A percentile compares a stretch with the other conserved stretches of the same genome.
These are phyloP conservation scores for Anthracocystis setariae DNA, from an alignment of 1,284 basidiomycete species.

Conservation along the genomic window DNA sequence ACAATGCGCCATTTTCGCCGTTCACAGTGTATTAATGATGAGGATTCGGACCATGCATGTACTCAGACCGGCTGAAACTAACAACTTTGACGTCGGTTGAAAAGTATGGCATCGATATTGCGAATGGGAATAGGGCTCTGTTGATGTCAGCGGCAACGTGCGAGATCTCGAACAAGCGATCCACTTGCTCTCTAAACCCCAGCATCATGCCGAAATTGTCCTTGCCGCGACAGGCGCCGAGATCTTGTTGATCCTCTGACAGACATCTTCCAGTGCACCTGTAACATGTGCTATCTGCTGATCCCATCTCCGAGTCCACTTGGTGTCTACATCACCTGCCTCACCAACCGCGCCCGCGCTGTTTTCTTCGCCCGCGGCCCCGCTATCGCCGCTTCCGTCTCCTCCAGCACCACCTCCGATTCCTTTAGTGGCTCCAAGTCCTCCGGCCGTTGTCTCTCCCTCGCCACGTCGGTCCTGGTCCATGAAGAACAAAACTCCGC, in stretches of 20 bases:
- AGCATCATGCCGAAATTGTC: constrained; percentile 3
- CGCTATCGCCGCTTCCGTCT: constrained; percentile 7
- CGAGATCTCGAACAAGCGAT: neutral
- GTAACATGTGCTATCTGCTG: constrained; percentile 49
- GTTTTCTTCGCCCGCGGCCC: constrained; percentile 13
- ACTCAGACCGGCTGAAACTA: no score
- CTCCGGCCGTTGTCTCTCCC: constrained; percentile 44
- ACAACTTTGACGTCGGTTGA: no score
- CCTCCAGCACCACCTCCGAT: neutral
- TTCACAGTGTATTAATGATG: no score
- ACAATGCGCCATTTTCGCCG: no score
- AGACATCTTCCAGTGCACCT: constrained; percentile 45
- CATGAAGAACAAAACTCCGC: constrained; percentile 86
- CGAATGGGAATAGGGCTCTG: no score
- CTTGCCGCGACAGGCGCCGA: constrained; percentile 5
- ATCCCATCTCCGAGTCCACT: constrained; percentile 51
- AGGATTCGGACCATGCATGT: no score
- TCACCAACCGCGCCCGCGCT: constrained; percentile 13
- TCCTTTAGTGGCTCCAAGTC: constrained; percentile 32
- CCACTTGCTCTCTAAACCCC: neutral
- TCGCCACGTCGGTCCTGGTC: constrained; percentile 70
- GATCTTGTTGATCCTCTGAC: constrained; percentile 44
- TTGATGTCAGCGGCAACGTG: no score
- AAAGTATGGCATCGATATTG: no score
- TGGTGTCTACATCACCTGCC: constrained; percentile 29